These are phyloP conservation scores for Aspergillus sp. DNA, from an alignment of 2,329 filamentous ascomycete species.

Conservation along the genomic window DNA sequence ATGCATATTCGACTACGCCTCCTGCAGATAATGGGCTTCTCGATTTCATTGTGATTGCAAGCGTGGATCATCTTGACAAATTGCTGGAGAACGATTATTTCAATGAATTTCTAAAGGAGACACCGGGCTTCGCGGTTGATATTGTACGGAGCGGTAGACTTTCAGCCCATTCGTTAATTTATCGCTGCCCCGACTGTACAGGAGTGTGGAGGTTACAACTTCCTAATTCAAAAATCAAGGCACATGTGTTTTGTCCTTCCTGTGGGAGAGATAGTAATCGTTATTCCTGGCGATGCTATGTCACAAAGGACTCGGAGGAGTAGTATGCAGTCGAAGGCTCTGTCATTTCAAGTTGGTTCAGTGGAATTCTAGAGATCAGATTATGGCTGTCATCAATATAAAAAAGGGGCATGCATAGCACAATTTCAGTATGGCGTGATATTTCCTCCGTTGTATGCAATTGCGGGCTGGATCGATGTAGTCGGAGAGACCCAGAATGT, in stretches of 20 bases:
- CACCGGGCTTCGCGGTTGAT: conserved; percentile 8
- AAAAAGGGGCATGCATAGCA: not conserved
- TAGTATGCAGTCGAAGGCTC: too few relatives aligned
- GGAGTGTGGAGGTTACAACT: not conserved
- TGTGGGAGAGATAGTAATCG: not conserved
- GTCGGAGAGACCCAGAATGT: not conserved
- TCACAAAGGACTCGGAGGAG: too few relatives aligned
- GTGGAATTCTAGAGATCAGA: too few relatives aligned
- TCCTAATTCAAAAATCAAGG: not conserved
- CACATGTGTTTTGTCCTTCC: not conserved
- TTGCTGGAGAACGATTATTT: conserved; percentile 13
- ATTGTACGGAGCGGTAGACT: conserved; percentile 4
- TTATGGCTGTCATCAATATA: not conserved
- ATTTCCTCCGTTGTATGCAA: not conserved
- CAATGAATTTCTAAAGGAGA: conserved; percentile 3
- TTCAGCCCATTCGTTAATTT: not conserved
- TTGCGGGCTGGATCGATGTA: not conserved
- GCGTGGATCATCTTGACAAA: conserved; percentile 4
- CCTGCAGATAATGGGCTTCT: conserved; percentile 12
- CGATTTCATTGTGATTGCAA: conserved; percentile 6
- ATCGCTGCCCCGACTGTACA: not conserved
- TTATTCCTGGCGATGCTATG: not conserved
- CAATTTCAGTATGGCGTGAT: not conserved
- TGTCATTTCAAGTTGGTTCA: too few relatives aligned
- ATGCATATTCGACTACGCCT: conserved; percentile 6